These are phyloP conservation scores for Coniophora puteana DNA, from an alignment of 1,284 basidiomycete genomes.

Conservation along the genomic window DNA sequence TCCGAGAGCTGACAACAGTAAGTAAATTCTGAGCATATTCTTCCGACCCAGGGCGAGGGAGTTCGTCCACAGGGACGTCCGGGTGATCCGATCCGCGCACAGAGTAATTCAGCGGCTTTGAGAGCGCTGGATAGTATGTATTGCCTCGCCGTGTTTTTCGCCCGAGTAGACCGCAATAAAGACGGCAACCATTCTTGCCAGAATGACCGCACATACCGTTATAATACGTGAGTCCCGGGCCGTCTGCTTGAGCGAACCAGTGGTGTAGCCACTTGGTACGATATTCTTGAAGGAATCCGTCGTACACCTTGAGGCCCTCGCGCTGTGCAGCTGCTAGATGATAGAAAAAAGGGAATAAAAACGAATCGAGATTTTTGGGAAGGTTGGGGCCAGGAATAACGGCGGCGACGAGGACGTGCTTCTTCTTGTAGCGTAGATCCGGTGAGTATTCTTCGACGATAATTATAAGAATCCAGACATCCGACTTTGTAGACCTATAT, in stretches of 20 bases:
- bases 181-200: conserved; percentile 18
- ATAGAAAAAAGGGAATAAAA: conserved; percentile 18
- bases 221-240: conserved; percentile 18
- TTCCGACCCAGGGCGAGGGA: conserved; percentile 5
- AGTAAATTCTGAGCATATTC: conserved; percentile 7
- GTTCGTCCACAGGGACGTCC: conserved; percentile 2
- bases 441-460: background rate
- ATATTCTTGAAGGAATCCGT: conserved; percentile 13
- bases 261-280: too few species aligned
- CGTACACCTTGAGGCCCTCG: conserved; percentile 18
- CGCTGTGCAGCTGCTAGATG: background rate
- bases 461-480: background rate
- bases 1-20: conserved; percentile 3
- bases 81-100: conserved; percentile 11
- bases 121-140: conserved; percentile 19
- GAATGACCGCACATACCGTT: conserved; percentile 25
- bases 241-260: conserved; percentile 21
- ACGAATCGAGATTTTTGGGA: conserved; percentile 29
- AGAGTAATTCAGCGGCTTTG: conserved; percentile 7
- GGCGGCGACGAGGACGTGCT: background rate
- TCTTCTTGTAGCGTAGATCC: background rate
- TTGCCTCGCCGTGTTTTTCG: conserved; percentile 15
- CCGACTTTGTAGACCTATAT: background rate
- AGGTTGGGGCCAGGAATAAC: conserved; percentile 31
- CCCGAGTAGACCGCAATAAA: conserved; percentile 16